These are phyloP conservation scores for Larix kaempferi DNA, from an alignment of 75 land plant species.

Conservation along the genomic window DNA sequence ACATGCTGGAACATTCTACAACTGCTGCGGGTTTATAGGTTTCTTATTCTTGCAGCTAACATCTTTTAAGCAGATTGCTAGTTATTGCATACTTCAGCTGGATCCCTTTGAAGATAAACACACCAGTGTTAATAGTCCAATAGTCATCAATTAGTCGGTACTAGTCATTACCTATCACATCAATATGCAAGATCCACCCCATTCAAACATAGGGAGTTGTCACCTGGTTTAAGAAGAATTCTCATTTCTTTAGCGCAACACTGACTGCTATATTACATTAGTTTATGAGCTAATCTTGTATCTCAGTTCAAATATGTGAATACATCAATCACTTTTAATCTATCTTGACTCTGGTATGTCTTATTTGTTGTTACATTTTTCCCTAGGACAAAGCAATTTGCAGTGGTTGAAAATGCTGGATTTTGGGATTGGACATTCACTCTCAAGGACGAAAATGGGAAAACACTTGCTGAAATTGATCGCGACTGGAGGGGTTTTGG, in stretches of 20 bases:
- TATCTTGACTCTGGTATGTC: no score
- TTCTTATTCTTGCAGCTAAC: background rate
- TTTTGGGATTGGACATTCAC: conserved; percentile 99
- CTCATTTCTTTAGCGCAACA: background rate
- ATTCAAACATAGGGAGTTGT: background rate
- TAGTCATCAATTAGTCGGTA: background rate
- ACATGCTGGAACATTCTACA: no score
- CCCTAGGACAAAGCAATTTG: conserved; percentile 81
- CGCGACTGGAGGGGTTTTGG: conserved; percentile 96
- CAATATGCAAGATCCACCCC: background rate
- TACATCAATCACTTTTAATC: no score
- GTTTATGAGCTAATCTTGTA: background rate
- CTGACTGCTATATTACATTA: background rate
- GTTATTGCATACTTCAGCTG: background rate
- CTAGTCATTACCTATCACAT: background rate
- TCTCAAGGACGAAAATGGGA: conserved; percentile 67
- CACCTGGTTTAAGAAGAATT: background rate
- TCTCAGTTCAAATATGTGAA: no score
- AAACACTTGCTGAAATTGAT: conserved; percentile 84
- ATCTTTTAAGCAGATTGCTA: no score
- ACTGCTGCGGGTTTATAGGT: background rate
- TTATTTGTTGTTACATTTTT: background rate
- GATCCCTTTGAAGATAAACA: background rate
- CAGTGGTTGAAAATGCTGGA: conserved; percentile 97
- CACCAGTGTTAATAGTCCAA: background rate